phyloP scores from a whole-genome alignment of 805 yeast genomes.

The Candida namnaoensis region DNA sequence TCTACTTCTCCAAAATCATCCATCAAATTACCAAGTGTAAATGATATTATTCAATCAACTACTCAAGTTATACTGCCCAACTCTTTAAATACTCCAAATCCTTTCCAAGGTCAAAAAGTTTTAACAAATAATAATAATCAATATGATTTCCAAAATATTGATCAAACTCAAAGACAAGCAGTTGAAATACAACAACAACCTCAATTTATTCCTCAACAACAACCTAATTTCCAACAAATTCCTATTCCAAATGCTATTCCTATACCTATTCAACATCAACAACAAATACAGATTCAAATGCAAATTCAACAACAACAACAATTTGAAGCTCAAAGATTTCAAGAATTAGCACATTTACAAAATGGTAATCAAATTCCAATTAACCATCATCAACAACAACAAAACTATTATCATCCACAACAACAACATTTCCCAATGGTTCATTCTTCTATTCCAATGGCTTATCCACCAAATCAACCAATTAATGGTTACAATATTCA shows the following conservation, averaged over 20 bases:
- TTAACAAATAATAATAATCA: not conserved
- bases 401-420: too few relatives aligned
- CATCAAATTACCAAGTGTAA: conserved; percentile 15
- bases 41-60: conserved; percentile 7
- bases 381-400: too few relatives aligned
- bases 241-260: too few relatives aligned
- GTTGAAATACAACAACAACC: too few relatives aligned
- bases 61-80: not conserved
- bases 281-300: not conserved
- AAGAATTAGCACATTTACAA: too few relatives aligned
- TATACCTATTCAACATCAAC: not conserved
- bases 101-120: not conserved
- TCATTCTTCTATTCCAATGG: too few relatives aligned
- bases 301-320: not conserved
- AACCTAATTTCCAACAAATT: not conserved
- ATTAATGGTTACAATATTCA: too few relatives aligned
- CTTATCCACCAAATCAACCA: too few relatives aligned
- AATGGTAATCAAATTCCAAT: too few relatives aligned
- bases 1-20: too few relatives aligned
- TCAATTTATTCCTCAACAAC: conserved; percentile 1
- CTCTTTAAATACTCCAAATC: not conserved
- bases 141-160: too few relatives aligned
- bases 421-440: too few relatives aligned
- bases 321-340: not conserved
- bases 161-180: not conserved